These are phyloP conservation scores for Pseudogymnoascus sp. DNA, from an alignment of 2,329 filamentous ascomycete genomes.

Conservation along the genomic window DNA sequence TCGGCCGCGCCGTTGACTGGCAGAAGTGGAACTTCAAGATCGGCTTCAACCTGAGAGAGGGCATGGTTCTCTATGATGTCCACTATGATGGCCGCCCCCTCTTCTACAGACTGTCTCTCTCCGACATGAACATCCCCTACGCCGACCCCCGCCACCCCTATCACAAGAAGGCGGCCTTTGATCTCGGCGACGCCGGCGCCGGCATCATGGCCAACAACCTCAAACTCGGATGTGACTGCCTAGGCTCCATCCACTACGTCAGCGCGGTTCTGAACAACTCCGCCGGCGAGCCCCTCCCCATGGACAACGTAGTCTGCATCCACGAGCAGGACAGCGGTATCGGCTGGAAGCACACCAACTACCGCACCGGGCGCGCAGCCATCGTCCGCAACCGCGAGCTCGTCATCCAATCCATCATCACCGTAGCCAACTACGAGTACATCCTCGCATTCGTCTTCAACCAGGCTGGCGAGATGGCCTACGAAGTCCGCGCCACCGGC, in stretches of 20 bases:
- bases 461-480: conserved; percentile 57
- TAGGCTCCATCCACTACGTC: conserved; percentile 62
- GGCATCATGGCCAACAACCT: conserved; percentile 62
- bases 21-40: conserved; percentile 57
- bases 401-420: conserved; percentile 62
- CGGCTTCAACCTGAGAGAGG: conserved; percentile 55
- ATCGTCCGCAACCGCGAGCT: conserved; percentile 56
- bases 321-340: conserved; percentile 62
- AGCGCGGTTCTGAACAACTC: conserved; percentile 48
- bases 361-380: conserved; percentile 54
- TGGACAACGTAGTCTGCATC: conserved; percentile 61
- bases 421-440: conserved; percentile 65
- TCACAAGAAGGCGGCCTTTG: conserved; percentile 63
- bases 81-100: conserved; percentile 53
- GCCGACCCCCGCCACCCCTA: conserved; percentile 58
- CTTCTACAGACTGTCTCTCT: conserved; percentile 58
- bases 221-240: conserved; percentile 60
- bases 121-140: conserved; percentile 54
- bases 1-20: conserved; percentile 50
- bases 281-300: conserved; percentile 47
- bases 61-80: conserved; percentile 60
- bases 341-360: conserved; percentile 63
- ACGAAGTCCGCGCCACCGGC: conserved; percentile 61
- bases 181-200: conserved; percentile 58
- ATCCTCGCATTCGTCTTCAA: conserved; percentile 65